Evolutionary conservation across 768 basidiomycete genomes (phyloP), one percentile per base, ranked within the genome.

Genomic region (Lyophyllum decastes): DNA sequence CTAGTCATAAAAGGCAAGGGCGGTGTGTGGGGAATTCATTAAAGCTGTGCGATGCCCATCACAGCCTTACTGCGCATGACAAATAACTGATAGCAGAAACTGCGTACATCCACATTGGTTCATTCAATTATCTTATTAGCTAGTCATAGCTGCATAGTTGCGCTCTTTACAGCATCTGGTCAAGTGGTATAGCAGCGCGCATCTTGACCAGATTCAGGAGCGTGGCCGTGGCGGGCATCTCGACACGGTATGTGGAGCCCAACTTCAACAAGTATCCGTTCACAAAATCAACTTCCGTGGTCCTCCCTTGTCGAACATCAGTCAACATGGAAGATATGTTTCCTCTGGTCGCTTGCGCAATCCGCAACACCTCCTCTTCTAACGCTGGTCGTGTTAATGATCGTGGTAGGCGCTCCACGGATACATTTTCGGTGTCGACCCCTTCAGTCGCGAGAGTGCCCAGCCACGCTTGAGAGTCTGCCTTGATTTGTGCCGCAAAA

Each of bases 281-380:
- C 64, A 97, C 77, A 64, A 76, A 91, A 17, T 89, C 83, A 22
- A 98, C 81, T 74, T 98, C 95, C 0, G 94, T 95, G 5, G 66
- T 59, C 51, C 76, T 74, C 43, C 87, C 87, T 30, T 72, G 71
- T 61, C 79, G 80, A 26, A 95, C 70, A 67, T 96, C 94, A 16
- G 76, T 69, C 17, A 94, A 76, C 84, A 94, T 97, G 16, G 89
- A 92, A 6, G 93, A 94, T 51, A 86, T 81, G 67, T 95, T 94
- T 14, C 74, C 73, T 41, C 72, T 74, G 3, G 92, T 95, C 22
- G 74, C 53, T 9, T 76, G 60, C 16, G 85, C 82, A 44, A 94
- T 81, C 19, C 81, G 79, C 48, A 80, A 49, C 30, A 87, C 85
- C 66, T 92, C 85, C 41, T 74, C 64, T 61, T 81, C 71, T 40